Base-by-base conservation (phyloP, 2,329 filamentous ascomycete species). In the Ilyonectria mors-panacis region DNA sequence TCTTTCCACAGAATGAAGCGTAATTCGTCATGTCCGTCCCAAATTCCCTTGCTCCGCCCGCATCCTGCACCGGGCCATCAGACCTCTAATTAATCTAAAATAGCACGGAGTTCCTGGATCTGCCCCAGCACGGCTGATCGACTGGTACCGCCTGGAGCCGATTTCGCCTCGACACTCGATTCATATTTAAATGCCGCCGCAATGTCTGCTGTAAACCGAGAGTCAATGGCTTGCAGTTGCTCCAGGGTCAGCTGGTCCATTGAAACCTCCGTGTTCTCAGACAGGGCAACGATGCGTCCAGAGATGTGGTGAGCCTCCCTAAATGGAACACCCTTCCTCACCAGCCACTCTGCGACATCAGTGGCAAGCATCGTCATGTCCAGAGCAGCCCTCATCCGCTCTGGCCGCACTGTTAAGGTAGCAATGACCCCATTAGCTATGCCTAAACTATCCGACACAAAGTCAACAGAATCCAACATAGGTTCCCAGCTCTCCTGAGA, bases 231-330 rank as follows among this genome's bases (percentile, higher is more conserved):
- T 81, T 93, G 85, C 57, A 94, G 83, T 76, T 94, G 89, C 78
- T 90, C 86, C 53, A 92, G 81, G 1, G 85, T 87, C 44, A 94
- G 83, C 73, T 91, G 84, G 74, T 94, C 90, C 90, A 94, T 94
- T 13, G 90, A 85, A 4, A 86, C 84, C 30, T 84, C 84, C 70
- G 86, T 82, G 63, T 89, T 84, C 79, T 94, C 92, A 0, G 91
- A 89, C 51, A 92, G 78, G 15, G 91, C 90, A n/a, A 95, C 92
- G 1, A 92, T 87, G 45, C 88, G 87, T 21, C 93, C 92, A 35
- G 90, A 91, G 73, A 94, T 92, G 78, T 94, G 92, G 76, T 94
- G 93, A 17, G 92, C 92, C 81, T 94, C 92, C 50, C 93, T 86
- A 84, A 94, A 94, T 9, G 92, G 92, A 47, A 47, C 93, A 90